Conservation (phyloP, 306 rosid genomes). For the Dryas drummondii region DNA sequence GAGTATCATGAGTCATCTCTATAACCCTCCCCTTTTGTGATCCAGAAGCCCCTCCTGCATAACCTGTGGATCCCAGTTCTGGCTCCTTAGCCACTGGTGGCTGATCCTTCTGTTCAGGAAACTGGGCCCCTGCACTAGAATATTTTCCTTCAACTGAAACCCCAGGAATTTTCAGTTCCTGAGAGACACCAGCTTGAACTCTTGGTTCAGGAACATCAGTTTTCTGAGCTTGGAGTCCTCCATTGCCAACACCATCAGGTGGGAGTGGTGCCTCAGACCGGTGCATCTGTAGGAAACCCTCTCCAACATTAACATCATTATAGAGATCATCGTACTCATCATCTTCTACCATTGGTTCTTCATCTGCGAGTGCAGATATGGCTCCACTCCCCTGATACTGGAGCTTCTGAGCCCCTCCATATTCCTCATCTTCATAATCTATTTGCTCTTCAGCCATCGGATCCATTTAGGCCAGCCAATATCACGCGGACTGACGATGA, state of each 20-base stretch:
- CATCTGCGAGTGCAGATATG: conserved; percentile 50
- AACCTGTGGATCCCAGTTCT: conserved; percentile 24
- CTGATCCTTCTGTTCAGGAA: conserved; percentile 34
- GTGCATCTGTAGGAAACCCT: conserved; percentile 47
- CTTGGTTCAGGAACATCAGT: conserved; percentile 24
- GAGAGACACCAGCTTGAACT: conserved; percentile 26
- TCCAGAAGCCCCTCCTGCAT: conserved; percentile 19
- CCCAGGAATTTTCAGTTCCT: conserved; percentile 30
- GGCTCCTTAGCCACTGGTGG: conserved; percentile 23
- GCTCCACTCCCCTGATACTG: conserved; percentile 48
- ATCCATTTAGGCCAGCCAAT: conserved; percentile 21
- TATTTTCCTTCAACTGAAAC: conserved; percentile 32
- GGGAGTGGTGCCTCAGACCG: conserved; percentile 33
- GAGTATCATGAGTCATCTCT: conserved; percentile 30
- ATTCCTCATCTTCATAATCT: conserved; percentile 42
- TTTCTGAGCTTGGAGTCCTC: conserved; percentile 40
- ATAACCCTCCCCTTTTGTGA: conserved; percentile 32
- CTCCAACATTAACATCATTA: conserved; percentile 56
- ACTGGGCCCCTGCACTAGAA: conserved; percentile 28
- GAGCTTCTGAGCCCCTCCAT: conserved; percentile 40
- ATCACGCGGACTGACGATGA: conserved; percentile 13
- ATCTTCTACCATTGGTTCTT: conserved; percentile 42
- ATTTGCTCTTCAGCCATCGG: conserved; percentile 42
- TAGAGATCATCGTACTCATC: conserved; percentile 54
- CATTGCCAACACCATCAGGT: conserved; percentile 31